phyloP scores from a whole-genome alignment of 495 filamentous ascomycete genomes.

The Platismatia glauca region DNA sequence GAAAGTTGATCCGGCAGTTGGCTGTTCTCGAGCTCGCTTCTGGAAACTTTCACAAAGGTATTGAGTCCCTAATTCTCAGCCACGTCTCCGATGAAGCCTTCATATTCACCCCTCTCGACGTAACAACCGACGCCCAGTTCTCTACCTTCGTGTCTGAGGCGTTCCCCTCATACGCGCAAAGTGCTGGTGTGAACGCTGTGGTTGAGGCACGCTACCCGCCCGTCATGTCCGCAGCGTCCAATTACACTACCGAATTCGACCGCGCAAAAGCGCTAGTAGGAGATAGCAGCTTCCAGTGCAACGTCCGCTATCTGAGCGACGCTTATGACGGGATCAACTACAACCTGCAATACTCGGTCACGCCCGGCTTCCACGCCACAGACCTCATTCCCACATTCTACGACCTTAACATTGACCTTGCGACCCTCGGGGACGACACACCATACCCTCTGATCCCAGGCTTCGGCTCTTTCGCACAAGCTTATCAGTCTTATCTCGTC shows the following conservation, averaged over 20 bases:
- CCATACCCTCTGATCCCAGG: conserved; percentile 23
- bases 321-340: conserved; percentile 27
- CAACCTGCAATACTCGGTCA: conserved; percentile 34
- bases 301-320: conserved; percentile 35
- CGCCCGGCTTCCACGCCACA: conserved; percentile 32
- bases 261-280: conserved; percentile 29
- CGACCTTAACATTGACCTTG: conserved; percentile 29
- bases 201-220: conserved; percentile 33
- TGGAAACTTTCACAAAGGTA: conserved; percentile 35
- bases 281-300: conserved; percentile 34
- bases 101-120: conserved; percentile 34
- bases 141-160: conserved; percentile 37
- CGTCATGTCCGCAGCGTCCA: conserved; percentile 15
- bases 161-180: conserved; percentile 32
- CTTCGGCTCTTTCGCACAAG: conserved; percentile 30
- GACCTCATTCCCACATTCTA: conserved; percentile 26
- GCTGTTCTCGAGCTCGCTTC: conserved; percentile 35
- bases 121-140: conserved; percentile 46
- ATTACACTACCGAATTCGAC: conserved; percentile 29
- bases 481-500: conserved; percentile 35
- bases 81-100: conserved; percentile 35
- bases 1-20: conserved; percentile 37
- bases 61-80: conserved; percentile 34
- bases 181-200: conserved; percentile 26
- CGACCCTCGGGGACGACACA: conserved; percentile 16